Base-by-base conservation (phyloP, 148 eudicot genomes). In the Dysphania ambrosioides region DNA sequence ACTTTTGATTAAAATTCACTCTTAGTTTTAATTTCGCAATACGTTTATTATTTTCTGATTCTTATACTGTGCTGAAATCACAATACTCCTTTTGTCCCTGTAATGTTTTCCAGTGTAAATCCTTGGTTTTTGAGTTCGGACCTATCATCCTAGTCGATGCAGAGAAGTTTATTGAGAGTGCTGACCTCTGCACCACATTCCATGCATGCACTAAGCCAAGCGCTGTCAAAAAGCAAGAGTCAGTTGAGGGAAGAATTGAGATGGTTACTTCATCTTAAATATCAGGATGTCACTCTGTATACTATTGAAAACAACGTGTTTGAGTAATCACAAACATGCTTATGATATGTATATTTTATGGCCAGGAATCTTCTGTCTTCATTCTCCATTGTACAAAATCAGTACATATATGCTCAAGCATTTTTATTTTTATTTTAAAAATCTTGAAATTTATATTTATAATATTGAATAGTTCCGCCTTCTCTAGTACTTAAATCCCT, bases 51-150 rank as follows among this genome's bases (percentile, higher is more conserved):
- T 36, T 36, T 36, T 36, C 7, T 36, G 40, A n/a, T n/a, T n/a
- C n/a, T n/a, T n/a, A n/a, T n/a, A n/a, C n/a, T n/a, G n/a, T n/a
- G n/a, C n/a, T n/a, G n/a, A n/a, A n/a, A n/a, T n/a, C n/a, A n/a
- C n/a, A n/a, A n/a, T n/a, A n/a, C n/a, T n/a, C n/a, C n/a, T n/a
- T n/a, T n/a, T n/a, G n/a, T n/a, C n/a, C n/a, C n/a, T n/a, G n/a
- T n/a, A n/a, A n/a, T n/a, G n/a, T n/a, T 34, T 4, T 13, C 53
- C 93, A 95, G 99, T 95, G 99, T 51, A 92, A 95, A 84, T 72
- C 63, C 19, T 30, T 92, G 78, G 94, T 95, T 12, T 87, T 92
- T 64, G 93, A 95, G 68, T 95, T 82, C 31, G 89, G 88, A 19
- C 99, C 99, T 0, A 5, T 89, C 67, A 71, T 95, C 73, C 82